Conservation (phyloP, 2,329 filamentous ascomycete genomes). For the Trichothecium sympodiale region DNA sequence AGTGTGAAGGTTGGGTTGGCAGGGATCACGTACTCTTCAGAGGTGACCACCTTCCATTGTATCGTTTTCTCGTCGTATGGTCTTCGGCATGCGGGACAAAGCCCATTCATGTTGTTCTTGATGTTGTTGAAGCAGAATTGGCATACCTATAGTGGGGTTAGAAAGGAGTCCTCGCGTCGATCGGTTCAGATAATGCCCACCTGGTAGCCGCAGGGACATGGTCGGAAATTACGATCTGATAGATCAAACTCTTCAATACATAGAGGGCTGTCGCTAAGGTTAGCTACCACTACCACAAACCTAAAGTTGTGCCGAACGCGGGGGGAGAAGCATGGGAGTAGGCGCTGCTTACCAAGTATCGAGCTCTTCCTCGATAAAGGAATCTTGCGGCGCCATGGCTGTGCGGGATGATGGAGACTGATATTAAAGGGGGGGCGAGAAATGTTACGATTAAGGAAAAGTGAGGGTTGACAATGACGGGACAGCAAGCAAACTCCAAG, state of each 20-base stretch:
- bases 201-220: constrained; percentile 96
- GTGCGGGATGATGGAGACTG: too few relatives aligned
- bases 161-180: neutral
- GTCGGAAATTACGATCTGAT: constrained; percentile 91
- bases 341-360: constrained; percentile 49
- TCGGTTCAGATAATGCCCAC: constrained; percentile 36
- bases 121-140: constrained; percentile 99
- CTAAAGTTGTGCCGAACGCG: constrained; percentile 11
- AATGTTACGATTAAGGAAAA: too few relatives aligned
- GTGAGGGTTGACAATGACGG: too few relatives aligned
- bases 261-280: constrained; percentile 57
- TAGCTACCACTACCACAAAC: constrained; percentile 9
- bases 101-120: constrained; percentile 92
- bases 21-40: constrained; percentile 69
- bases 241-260: constrained; percentile 99
- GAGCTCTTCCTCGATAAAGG: constrained; percentile 61
- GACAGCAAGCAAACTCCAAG: too few relatives aligned
- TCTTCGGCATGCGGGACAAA: constrained; percentile 93
- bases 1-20: neutral
- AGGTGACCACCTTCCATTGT: constrained; percentile 88
- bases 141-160: constrained; percentile 61
- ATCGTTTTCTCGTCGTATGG: constrained; percentile 96
- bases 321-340: constrained; percentile 1
- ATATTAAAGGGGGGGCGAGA: too few relatives aligned
- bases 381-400: constrained; percentile 57